These are phyloP conservation scores for Solanum tarapatanum DNA, from an alignment of 257 asterid species.

Conservation along the genomic window DNA sequence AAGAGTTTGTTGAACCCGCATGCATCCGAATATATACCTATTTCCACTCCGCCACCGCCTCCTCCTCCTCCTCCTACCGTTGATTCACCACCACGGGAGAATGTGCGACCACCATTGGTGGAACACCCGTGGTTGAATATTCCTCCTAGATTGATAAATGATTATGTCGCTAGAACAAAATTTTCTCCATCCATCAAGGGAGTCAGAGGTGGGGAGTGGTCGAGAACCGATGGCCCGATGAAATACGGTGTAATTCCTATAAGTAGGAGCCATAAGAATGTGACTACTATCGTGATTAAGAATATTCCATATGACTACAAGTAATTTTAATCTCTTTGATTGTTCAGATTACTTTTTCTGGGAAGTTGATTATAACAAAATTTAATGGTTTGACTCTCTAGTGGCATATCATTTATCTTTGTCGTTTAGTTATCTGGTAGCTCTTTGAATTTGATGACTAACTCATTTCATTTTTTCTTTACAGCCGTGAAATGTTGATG, in stretches of 20 bases:
- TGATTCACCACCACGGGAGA: neutral
- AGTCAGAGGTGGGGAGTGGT: neutral
- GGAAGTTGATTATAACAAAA: neutral
- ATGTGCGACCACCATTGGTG: neutral
- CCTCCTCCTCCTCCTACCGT: neutral
- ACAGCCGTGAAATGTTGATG: constrained; percentile 30
- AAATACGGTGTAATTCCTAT: constrained; percentile 22
- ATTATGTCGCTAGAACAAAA: neutral
- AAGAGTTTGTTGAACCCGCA: neutral
- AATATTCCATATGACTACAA: constrained; percentile 43
- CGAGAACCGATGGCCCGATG: neutral
- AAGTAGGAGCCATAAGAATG: constrained; percentile 3
- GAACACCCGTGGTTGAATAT: neutral
- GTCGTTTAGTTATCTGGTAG: neutral
- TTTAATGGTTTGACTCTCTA: neutral
- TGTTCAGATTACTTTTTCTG: neutral
- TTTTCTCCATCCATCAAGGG: neutral
- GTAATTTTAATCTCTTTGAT: constrained; percentile 9
- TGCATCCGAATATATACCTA: neutral
- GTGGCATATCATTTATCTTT: neutral
- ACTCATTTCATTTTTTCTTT: neutral
- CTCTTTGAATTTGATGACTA: neutral
- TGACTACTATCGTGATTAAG: constrained; percentile 49
- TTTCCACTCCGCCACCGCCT: neutral
- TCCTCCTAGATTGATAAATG: neutral